phyloP scores from a whole-genome alignment of 1,284 basidiomycete species.

The Ustilago esculenta region DNA sequence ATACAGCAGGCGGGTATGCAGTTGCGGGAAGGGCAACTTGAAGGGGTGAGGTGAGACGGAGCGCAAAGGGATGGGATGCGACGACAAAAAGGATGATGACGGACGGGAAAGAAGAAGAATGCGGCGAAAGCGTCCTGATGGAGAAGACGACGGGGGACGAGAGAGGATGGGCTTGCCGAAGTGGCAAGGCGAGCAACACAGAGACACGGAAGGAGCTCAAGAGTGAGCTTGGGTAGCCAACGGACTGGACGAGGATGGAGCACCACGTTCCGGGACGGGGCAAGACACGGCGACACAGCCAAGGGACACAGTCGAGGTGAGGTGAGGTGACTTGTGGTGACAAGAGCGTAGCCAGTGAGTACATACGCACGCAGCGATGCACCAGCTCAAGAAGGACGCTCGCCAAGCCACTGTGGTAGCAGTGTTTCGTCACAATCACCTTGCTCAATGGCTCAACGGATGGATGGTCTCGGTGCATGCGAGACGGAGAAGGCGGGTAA shows the following conservation, averaged over 20 bases:
- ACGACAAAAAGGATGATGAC: conserved; percentile 9
- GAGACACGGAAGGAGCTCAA: too few species aligned
- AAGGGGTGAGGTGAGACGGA: neutral
- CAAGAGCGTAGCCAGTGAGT: too few species aligned
- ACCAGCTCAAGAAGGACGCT: neutral
- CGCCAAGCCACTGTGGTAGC: too few species aligned
- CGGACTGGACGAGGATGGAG: too few species aligned
- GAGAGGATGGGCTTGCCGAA: neutral
- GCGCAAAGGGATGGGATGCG: neutral
- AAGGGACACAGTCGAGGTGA: conserved; percentile 2
- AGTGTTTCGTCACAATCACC: too few species aligned
- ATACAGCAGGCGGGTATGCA: neutral
- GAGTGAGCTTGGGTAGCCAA: too few species aligned
- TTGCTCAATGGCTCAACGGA: too few species aligned
- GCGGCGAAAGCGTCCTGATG: neutral
- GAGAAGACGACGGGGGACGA: neutral
- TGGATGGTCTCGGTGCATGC: too few species aligned
- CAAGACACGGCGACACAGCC: too few species aligned
- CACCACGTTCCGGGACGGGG: too few species aligned
- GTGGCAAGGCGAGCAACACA: too few species aligned
- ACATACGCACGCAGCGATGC: conserved; percentile 8
- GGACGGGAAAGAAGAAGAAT: conserved; percentile 14
- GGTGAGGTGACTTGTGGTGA: neutral
- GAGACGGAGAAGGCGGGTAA: too few species aligned
- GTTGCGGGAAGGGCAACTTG: neutral